Evolutionary conservation across 1,284 basidiomycete genomes (phyloP).

Genomic region (Pseudozyma pruni): DNA sequence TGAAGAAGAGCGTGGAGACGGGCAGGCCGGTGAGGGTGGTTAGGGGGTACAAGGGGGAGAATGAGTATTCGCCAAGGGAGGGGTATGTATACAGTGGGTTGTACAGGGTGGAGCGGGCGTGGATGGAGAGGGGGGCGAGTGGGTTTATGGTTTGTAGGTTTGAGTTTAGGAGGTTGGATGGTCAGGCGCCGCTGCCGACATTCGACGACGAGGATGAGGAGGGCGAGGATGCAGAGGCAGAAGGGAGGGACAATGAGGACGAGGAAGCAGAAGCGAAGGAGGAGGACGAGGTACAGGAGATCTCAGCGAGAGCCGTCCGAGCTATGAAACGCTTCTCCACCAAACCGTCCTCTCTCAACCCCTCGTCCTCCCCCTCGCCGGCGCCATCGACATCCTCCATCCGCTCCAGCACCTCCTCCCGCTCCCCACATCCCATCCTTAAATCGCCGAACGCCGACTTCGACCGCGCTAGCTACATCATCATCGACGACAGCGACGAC

Average conservation of each 20-base stretch:
- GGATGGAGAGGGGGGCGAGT: conserved; percentile 33
- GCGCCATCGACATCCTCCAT: conserved; percentile 9
- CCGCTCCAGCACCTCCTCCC: conserved; percentile 1
- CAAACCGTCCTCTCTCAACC: too few relatives aligned
- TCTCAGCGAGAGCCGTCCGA: too few relatives aligned
- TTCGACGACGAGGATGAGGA: conserved; percentile 21
- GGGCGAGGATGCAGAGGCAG: not conserved
- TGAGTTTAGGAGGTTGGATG: conserved; percentile 14
- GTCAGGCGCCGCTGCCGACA: conserved; percentile 32
- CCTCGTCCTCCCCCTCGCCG: not conserved
- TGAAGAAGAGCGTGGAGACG: conserved; percentile 77
- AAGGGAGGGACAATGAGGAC: not conserved
- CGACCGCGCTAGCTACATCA: conserved; percentile 20
- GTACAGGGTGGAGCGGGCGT: conserved; percentile 74
- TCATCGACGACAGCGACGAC: conserved; percentile 17
- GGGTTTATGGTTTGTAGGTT: conserved; percentile 49
- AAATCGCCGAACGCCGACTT: not conserved
- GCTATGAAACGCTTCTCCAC: too few relatives aligned
- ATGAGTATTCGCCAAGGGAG: conserved; percentile 62
- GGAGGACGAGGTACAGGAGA: not conserved
- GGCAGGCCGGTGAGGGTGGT: conserved; percentile 82
- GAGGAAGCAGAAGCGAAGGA: not conserved
- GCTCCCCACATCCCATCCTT: conserved; percentile 13
- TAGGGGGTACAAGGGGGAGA: conserved; percentile 80
- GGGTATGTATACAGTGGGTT: conserved; percentile 85